A percentile compares a stretch with the other conserved stretches of the same genome.
These are phyloP conservation scores for Omphalea diandra DNA, from an alignment of 441 rosid genomes.

Conservation along the genomic window DNA sequence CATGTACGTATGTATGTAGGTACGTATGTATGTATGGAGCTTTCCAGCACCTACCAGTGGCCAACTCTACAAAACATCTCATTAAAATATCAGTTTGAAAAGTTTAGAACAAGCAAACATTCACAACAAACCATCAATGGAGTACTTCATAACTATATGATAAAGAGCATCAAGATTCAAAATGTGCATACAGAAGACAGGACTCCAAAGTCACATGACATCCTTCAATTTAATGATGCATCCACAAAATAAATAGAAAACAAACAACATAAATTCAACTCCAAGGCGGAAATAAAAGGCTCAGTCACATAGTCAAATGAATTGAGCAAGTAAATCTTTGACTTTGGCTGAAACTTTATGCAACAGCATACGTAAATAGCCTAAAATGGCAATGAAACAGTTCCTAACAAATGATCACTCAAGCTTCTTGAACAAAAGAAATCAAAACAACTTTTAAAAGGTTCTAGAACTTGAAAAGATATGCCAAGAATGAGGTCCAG, in stretches of 20 bases:
- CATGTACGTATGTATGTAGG: too few species aligned
- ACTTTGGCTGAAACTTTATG: not conserved
- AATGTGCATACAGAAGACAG: not conserved
- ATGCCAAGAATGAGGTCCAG: not conserved
- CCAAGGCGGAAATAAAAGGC: too few species aligned
- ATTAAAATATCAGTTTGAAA: too few species aligned
- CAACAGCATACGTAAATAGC: too few species aligned
- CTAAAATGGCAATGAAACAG: too few species aligned
- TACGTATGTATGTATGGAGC: not conserved
- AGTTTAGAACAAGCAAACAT: not conserved
- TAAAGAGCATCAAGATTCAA: slow-evolving; percentile 3
- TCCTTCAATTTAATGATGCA: not conserved
- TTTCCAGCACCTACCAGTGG: not conserved
- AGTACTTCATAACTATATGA: too few species aligned
- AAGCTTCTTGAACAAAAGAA: too few species aligned
- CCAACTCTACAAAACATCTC: not conserved
- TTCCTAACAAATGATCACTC: too few species aligned
- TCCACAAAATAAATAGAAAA: not conserved
- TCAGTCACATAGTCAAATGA: not conserved
- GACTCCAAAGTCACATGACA: not conserved
- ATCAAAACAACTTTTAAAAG: too few species aligned
- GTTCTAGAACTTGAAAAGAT: too few species aligned
- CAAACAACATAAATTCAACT: not conserved
- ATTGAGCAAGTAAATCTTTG: not conserved
- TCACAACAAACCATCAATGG: too few species aligned